Conservation (phyloP, 177 flowering plant species). For the Tripterygium wilfordii region DNA sequence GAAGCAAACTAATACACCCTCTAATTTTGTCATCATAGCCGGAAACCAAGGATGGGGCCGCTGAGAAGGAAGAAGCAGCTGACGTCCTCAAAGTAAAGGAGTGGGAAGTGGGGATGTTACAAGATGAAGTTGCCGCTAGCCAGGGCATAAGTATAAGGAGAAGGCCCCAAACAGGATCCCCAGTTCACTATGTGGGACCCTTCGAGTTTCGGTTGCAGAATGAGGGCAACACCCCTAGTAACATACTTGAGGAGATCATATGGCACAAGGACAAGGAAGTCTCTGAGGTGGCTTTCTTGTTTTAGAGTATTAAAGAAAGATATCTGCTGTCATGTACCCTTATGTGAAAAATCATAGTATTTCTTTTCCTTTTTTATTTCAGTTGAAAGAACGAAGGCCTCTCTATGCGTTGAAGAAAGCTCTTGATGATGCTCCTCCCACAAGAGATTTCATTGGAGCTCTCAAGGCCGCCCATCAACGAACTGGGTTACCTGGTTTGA, state of each 20-base stretch:
- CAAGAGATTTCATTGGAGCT: slow-evolving; percentile 83
- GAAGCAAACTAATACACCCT: no score
- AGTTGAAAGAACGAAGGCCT: slow-evolving; percentile 68
- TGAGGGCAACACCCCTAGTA: slow-evolving; percentile 84
- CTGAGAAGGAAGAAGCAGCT: slow-evolving; percentile 22
- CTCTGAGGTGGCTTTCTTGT: slow-evolving; percentile 53
- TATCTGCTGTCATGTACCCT: no score
- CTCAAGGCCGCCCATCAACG: slow-evolving; percentile 56
- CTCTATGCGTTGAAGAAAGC: slow-evolving; percentile 37
- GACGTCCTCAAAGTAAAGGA: slow-evolving; percentile 56
- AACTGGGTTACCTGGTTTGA: slow-evolving; percentile 83
- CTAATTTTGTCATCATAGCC: no score
- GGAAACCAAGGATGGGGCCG: no score
- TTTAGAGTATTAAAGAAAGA: no score
- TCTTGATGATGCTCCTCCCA: slow-evolving; percentile 59
- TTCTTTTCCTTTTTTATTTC: background rate
- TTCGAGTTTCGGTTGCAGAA: slow-evolving; percentile 75
- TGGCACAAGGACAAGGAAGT: slow-evolving; percentile 99
- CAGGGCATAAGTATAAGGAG: no score
- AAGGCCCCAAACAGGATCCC: background rate
- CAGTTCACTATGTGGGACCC: slow-evolving; percentile 19
- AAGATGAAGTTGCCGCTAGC: slow-evolving; percentile 60
- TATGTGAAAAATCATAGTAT: no score
- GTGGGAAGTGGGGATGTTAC: slow-evolving; percentile 55
- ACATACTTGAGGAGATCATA: slow-evolving; percentile 88